A percentile compares a stretch with the other conserved stretches of the same genome.
Evolutionary conservation across 1,139 yeast genomes (phyloP).

Genomic region (Keqinozyma sinolaborantium): DNA sequence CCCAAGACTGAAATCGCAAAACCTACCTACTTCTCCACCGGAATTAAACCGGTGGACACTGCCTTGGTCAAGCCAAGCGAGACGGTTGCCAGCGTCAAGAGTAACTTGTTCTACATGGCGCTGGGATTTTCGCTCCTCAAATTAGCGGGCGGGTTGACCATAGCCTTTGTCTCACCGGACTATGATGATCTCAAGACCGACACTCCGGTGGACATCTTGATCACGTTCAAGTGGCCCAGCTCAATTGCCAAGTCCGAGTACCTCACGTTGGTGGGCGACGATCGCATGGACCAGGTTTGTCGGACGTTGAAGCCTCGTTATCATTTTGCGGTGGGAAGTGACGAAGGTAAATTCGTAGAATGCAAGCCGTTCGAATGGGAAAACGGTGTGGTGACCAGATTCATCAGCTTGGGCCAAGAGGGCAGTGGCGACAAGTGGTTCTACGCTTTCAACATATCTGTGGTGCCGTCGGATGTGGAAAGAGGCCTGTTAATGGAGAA

Average conservation of each 20-base stretch:
- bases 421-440: constrained; percentile 65
- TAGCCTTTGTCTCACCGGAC: constrained; percentile 34
- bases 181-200: constrained; percentile 19
- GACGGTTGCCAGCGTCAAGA: constrained; percentile 4
- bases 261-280: constrained; percentile 33
- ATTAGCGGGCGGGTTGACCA: constrained; percentile 40
- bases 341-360: constrained; percentile 50
- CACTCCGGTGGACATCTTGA: constrained; percentile 46
- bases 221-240: constrained; percentile 62
- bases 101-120: constrained; percentile 18
- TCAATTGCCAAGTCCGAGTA: constrained; percentile 37
- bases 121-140: constrained; percentile 31
- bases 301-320: constrained; percentile 52
- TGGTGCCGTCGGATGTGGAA: constrained; percentile 8
- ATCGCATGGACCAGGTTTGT: constrained; percentile 45
- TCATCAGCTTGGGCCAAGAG: constrained; percentile 60
- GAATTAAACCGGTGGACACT: constrained; percentile 15
- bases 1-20: constrained; percentile 18
- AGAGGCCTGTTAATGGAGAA: constrained; percentile 15
- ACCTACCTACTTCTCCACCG: constrained; percentile 30
- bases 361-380: constrained; percentile 58
- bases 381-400: constrained; percentile 44
- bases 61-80: constrained; percentile 2
- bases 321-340: constrained; percentile 57
- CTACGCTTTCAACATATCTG: constrained; percentile 57